Evolutionary conservation across 495 filamentous ascomycete species (phyloP).

Genomic region (Entonaema liquescens): DNA sequence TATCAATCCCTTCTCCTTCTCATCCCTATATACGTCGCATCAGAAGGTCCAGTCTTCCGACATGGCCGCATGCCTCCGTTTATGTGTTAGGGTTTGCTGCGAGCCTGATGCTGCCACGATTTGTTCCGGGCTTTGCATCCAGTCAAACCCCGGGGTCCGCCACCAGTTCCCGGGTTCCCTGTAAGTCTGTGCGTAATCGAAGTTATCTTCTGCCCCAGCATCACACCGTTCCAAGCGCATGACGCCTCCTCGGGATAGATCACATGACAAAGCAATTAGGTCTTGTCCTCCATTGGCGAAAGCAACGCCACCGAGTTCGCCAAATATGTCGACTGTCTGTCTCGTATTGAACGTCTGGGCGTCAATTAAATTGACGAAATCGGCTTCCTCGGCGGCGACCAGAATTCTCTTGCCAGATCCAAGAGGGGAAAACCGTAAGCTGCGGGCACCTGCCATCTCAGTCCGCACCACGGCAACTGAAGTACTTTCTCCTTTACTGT

Average conservation of each 20-base stretch:
- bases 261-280: slow-evolving; percentile 78
- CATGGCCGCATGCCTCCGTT: slow-evolving; percentile 45
- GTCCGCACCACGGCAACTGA: slow-evolving; percentile 71
- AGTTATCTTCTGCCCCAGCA: slow-evolving; percentile 53
- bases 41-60: slow-evolving; percentile 49
- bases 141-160: slow-evolving; percentile 45
- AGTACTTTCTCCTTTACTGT: slow-evolving; percentile 51
- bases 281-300: slow-evolving; percentile 76
- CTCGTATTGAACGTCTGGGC: slow-evolving; percentile 70
- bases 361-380: slow-evolving; percentile 81
- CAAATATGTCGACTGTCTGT: slow-evolving; percentile 86
- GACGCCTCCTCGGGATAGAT: slow-evolving; percentile 79
- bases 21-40: slow-evolving; percentile 28
- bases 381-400: slow-evolving; percentile 83
- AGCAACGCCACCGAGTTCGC: slow-evolving; percentile 80
- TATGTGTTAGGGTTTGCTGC: slow-evolving; percentile 40
- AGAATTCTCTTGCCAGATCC: slow-evolving; percentile 78
- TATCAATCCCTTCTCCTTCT: slow-evolving; percentile 22
- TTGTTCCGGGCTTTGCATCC: slow-evolving; percentile 46
- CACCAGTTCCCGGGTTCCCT: slow-evolving; percentile 16
- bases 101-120: slow-evolving; percentile 37
- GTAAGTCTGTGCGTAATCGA: slow-evolving; percentile 33
- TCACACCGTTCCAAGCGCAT: slow-evolving; percentile 75
- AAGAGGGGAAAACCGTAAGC: slow-evolving; percentile 80
- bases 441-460: slow-evolving; percentile 81